Evolutionary conservation across 495 filamentous ascomycete genomes (phyloP).

Genomic region (Aspergillus avenaceus): DNA sequence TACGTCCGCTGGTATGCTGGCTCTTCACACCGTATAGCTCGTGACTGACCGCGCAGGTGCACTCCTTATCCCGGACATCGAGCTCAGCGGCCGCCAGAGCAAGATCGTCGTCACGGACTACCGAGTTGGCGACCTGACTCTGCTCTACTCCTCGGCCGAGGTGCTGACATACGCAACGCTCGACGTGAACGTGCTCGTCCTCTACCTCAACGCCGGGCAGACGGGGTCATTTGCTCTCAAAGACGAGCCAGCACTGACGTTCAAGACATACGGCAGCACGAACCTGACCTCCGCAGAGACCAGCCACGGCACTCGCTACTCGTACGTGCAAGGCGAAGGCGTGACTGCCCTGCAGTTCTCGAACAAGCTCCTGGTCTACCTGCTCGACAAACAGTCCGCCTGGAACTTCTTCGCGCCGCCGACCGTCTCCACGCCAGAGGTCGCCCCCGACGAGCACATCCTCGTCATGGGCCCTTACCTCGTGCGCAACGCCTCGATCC

Average conservation of each 20-base stretch:
- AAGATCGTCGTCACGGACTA: constrained; percentile 73
- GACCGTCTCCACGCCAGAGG: constrained; percentile 28
- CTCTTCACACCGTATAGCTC: not conserved
- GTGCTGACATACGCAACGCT: constrained; percentile 55
- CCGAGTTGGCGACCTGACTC: constrained; percentile 46
- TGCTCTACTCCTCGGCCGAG: constrained; percentile 70
- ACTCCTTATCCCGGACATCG: constrained; percentile 58
- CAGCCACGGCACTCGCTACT: constrained; percentile 42
- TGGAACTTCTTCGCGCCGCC: constrained; percentile 51
- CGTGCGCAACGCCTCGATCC: constrained; percentile 52
- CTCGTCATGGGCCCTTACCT: constrained; percentile 62
- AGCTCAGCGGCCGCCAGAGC: constrained; percentile 64
- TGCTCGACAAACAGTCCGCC: constrained; percentile 41
- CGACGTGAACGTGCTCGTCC: constrained; percentile 43
- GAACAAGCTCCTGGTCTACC: constrained; percentile 47
- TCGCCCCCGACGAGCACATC: constrained; percentile 51
- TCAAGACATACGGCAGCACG: constrained; percentile 43
- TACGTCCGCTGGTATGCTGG: constrained; percentile 48
- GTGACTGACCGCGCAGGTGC: constrained; percentile 15
- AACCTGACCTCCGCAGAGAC: constrained; percentile 37
- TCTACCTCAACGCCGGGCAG: constrained; percentile 62
- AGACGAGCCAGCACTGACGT: constrained; percentile 29
- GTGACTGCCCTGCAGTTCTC: constrained; percentile 49
- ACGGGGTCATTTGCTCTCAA: constrained; percentile 53
- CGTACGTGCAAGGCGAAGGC: constrained; percentile 29